Evolutionary conservation across 495 filamentous ascomycete genomes (phyloP), one percentile per base, ranked within the genome.

Genomic region (Hypoxylon subgilvum): DNA sequence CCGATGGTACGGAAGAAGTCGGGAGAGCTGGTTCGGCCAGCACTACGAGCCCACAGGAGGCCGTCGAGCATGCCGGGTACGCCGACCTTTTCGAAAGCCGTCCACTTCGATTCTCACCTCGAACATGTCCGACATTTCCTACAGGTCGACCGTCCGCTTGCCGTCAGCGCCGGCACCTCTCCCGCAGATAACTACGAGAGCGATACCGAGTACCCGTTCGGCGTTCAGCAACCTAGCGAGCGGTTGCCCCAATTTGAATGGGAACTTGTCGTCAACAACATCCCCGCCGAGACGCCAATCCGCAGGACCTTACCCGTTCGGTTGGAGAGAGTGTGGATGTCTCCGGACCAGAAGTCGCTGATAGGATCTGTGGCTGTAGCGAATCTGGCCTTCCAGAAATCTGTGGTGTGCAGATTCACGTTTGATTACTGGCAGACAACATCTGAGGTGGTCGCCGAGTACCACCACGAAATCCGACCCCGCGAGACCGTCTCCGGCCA

Each of bases 351-450:
- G 63, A 91, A 90, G 69, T 89, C 78, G 14, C 72, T 98, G 61
- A 77, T 96, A 51, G 95, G 94, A 9, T 85, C 83, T 13, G 82
- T 95, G 17, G 89, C 86, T 14, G 91, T 93, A 45, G 86, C 88
- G 62, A 98, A 98, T 70, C 72, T 97, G 14, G 84, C 91, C 0
- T 98, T 94, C 75, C 86, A 96, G 35, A 98, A 98, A 70, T 69
- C 76, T 7, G 92, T 98, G 31, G 84, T 88, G 16, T 91, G 90
- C 70, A 84, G 94, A 21, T 98, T 98, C 69, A 97, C 95, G 0
- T 83, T 97, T 49, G 94, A 98, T 72, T 92, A 92, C 69, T 98
- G 94, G 94, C 95, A 93, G 76, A 98, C 94, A 0, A 92, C 92
- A 2, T 98, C 94, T 1, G 94, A 98, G 69, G 88, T 98, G 2